These are phyloP conservation scores for Tieghemostelium lacteum DNA, from an alignment of 78 protist species.

Conservation along the genomic window DNA sequence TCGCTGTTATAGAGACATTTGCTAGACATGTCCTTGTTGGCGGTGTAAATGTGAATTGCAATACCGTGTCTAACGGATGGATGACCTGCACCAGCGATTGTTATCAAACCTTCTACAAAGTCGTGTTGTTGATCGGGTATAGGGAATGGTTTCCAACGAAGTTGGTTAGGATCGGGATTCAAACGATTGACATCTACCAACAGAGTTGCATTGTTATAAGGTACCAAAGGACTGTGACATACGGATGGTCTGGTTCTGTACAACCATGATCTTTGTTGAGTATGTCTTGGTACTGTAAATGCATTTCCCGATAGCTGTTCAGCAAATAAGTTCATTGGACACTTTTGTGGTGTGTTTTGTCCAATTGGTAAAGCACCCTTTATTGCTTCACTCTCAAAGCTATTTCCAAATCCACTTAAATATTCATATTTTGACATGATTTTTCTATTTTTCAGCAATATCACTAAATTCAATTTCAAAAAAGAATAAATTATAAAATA, in stretches of 20 bases:
- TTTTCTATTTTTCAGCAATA: no score
- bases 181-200: neutral
- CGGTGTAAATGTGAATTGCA: conserved; percentile 91
- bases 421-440: conserved; percentile 84
- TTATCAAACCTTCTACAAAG: conserved; percentile 89
- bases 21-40: conserved; percentile 84
- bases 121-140: conserved; percentile 66
- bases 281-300: conserved; percentile 90
- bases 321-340: conserved; percentile 94
- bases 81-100: conserved; percentile 88
- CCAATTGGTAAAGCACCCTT: conserved; percentile 91
- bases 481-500: no score
- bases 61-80: conserved; percentile 86
- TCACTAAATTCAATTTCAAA: no score
- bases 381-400: conserved; percentile 86
- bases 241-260: conserved; percentile 93
- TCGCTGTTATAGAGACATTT: conserved; percentile 87
- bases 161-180: conserved; percentile 84
- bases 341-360: conserved; percentile 93
- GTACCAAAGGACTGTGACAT: conserved; percentile 57
- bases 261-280: conserved; percentile 91
- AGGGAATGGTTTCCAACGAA: conserved; percentile 92
- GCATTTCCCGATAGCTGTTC: conserved; percentile 97
- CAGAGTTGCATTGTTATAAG: conserved; percentile 3
- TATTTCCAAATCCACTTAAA: conserved; percentile 89